Percentiles rank a stretch among this genome's conserved stretches.
These are phyloP conservation scores for Physcomitrium patens DNA, from an alignment of 225 moss, liverwort and hornwort genomes.

Conservation along the genomic window DNA sequence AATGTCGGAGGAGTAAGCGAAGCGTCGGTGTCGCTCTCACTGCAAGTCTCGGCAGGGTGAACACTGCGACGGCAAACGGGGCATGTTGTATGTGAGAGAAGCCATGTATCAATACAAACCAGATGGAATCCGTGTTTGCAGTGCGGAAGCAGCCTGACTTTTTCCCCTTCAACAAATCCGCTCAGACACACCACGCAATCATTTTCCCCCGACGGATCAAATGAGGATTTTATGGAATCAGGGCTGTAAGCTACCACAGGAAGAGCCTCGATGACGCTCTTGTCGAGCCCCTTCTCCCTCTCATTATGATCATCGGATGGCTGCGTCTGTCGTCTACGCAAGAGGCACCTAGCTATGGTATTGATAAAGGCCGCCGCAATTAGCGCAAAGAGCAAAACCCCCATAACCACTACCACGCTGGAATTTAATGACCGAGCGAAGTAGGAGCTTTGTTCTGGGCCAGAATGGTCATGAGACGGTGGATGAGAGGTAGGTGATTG, in stretches of 20 bases:
- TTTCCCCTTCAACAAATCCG: constrained; percentile 61
- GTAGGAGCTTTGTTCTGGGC: constrained; percentile 37
- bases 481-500: neutral
- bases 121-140: constrained; percentile 85
- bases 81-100: constrained; percentile 74
- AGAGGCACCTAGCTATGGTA: constrained; percentile 54
- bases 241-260: constrained; percentile 66
- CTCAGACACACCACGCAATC: constrained; percentile 88
- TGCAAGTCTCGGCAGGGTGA: constrained; percentile 23
- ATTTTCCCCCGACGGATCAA: constrained; percentile 39
- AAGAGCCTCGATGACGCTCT: constrained; percentile 68
- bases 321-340: constrained; percentile 40
- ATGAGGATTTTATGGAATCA: constrained; percentile 28
- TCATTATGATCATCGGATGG: constrained; percentile 18
- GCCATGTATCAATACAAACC: constrained; percentile 76
- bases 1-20: constrained; percentile 22
- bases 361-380: constrained; percentile 62
- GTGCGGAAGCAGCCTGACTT: constrained; percentile 65
- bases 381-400: constrained; percentile 60
- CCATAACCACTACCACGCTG: constrained; percentile 65
- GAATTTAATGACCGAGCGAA: constrained; percentile 65
- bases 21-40: constrained; percentile 19
- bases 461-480: neutral
- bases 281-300: constrained; percentile 56
- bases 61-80: constrained; percentile 70